A percentile compares a stretch with the other conserved stretches of the same genome.
Conservation (phyloP, 306 rosid genomes). For the Biancaea sappan region DNA sequence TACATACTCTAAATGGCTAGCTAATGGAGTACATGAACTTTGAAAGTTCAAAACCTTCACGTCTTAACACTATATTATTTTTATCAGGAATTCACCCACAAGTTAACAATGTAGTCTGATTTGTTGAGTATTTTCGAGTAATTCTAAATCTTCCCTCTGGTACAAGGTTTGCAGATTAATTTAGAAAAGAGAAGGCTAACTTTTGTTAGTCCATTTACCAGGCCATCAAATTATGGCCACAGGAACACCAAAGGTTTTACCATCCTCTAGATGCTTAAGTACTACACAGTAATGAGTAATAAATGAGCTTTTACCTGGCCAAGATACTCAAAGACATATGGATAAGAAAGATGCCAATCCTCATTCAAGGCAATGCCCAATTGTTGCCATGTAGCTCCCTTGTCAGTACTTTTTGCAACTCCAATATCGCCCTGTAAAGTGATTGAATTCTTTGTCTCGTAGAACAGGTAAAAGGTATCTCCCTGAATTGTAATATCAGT, state of each 20-base stretch:
- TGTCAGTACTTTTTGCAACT: slow-evolving; percentile 85
- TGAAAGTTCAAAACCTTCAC: not conserved
- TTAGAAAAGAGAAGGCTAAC: not conserved
- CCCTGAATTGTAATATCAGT: slow-evolving; percentile 54
- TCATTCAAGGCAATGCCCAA: slow-evolving; percentile 90
- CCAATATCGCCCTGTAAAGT: slow-evolving; percentile 96
- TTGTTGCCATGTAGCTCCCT: slow-evolving; percentile 94
- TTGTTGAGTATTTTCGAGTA: not conserved
- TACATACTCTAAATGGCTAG: not conserved
- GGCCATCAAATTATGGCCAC: not conserved
- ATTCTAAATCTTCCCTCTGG: not conserved
- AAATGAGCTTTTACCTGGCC: slow-evolving; percentile 61
- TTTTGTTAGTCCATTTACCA: not conserved
- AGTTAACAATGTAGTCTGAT: not conserved
- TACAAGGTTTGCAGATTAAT: not conserved
- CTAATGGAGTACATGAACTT: slow-evolving; percentile 10
- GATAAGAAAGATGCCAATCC: slow-evolving; percentile 98
- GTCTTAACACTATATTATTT: slow-evolving; percentile 3
- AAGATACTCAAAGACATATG: slow-evolving; percentile 72
- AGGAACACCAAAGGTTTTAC: not conserved
- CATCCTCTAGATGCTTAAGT: not conserved
- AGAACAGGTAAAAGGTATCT: slow-evolving; percentile 76
- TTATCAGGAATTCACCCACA: not conserved
- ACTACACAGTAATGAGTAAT: not conserved
- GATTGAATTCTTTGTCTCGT: slow-evolving; percentile 84